phyloP scores from a whole-genome alignment of 768 basidiomycete genomes.

The Phanerochaete sordida region DNA sequence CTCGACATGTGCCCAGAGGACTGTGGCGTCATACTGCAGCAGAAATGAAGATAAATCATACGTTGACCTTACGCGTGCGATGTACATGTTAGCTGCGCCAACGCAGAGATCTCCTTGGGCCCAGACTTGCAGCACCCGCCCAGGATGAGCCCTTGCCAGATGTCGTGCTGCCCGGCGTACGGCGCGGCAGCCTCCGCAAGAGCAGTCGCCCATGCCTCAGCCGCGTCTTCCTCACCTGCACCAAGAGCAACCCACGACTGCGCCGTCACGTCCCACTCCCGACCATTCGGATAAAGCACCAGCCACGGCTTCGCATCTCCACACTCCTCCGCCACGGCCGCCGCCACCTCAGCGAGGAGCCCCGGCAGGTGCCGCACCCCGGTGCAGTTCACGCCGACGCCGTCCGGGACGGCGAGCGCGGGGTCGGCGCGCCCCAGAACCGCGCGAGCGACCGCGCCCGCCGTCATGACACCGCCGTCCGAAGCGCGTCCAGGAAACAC shows the following conservation, averaged over 20 bases:
- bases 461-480: constrained; percentile 18
- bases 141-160: constrained; percentile 51
- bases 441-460: constrained; percentile 42
- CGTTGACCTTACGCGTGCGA: no score
- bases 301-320: constrained; percentile 42
- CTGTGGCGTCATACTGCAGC: no score
- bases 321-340: constrained; percentile 4
- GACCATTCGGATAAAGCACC: constrained; percentile 72
- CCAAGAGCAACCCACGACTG: constrained; percentile 34
- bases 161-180: constrained; percentile 9
- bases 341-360: constrained; percentile 37
- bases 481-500: constrained; percentile 39
- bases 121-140: constrained; percentile 72
- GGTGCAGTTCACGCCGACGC: constrained; percentile 77
- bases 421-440: constrained; percentile 21
- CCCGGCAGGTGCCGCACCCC: constrained; percentile 37
- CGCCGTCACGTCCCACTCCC: constrained; percentile 48
- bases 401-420: constrained; percentile 36
- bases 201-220: constrained; percentile 32
- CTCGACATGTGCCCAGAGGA: no score
- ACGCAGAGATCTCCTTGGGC: constrained; percentile 44
- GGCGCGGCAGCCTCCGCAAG: constrained; percentile 25
- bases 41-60: no score
- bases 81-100: no score
- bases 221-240: constrained; percentile 13